Evolutionary conservation across 1,284 basidiomycete species (phyloP).

Genomic region (Sanguinoderma infundibulare): DNA sequence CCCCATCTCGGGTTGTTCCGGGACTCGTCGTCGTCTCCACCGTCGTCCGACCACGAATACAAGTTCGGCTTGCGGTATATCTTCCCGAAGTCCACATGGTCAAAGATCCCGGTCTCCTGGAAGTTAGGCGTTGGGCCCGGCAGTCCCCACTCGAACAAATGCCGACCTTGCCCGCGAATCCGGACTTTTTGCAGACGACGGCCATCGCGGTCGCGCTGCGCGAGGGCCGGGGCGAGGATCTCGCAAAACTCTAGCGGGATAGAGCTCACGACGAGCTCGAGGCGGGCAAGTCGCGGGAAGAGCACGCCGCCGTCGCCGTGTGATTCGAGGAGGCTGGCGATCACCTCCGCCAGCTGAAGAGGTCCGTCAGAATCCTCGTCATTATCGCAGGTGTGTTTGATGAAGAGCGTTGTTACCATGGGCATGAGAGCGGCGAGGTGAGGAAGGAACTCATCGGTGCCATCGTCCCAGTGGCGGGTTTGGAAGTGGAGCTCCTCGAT

Average conservation of each 20-base stretch:
- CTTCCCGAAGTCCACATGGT: not conserved
- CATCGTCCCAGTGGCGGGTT: not conserved
- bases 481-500: not conserved
- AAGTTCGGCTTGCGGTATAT: not conserved
- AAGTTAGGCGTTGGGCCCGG: not conserved
- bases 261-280: not conserved
- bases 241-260: not conserved
- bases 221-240: not conserved
- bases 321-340: not conserved
- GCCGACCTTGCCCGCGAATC: not conserved
- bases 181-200: not conserved
- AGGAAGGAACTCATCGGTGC: not conserved
- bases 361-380: not conserved
- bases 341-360: not conserved
- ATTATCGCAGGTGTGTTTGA: not conserved
- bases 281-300: not conserved
- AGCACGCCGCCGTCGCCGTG: not conserved
- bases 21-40: not conserved
- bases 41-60: not conserved
- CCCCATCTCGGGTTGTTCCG: not conserved
- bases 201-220: not conserved
- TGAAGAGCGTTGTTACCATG: not conserved
- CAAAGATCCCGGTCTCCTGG: not conserved
- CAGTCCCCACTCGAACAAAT: not conserved
- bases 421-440: not conserved